Evolutionary conservation across 257 asterid species (phyloP).

Genomic region (Mentha longifolia): DNA sequence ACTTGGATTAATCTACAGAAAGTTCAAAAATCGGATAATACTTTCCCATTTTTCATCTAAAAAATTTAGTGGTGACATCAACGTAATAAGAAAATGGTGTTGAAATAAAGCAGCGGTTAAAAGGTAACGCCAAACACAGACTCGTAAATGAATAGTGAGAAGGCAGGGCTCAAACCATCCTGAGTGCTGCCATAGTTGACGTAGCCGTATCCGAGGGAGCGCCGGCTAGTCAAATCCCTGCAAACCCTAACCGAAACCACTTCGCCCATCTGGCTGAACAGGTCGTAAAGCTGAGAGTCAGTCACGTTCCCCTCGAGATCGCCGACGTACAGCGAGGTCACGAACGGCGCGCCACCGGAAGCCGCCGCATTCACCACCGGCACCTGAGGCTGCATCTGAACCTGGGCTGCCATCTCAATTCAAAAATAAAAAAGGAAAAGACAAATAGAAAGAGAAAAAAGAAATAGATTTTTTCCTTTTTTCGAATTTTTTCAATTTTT

Average conservation of each 20-base stretch:
- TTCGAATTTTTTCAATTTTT: slow-evolving; percentile 40
- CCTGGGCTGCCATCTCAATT: slow-evolving; percentile 76
- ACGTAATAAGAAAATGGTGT: background rate
- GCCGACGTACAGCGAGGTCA: slow-evolving; percentile 88
- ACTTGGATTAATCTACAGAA: background rate
- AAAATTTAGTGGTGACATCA: background rate
- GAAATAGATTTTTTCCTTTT: slow-evolving; percentile 32
- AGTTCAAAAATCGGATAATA: background rate
- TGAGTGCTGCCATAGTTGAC: slow-evolving; percentile 80
- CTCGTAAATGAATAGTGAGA: background rate
- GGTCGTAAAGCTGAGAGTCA: slow-evolving; percentile 84
- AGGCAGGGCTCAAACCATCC: slow-evolving; percentile 57
- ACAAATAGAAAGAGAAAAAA: background rate
- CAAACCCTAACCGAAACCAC: slow-evolving; percentile 96
- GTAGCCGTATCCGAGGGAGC: slow-evolving; percentile 91
- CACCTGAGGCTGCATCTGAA: slow-evolving; percentile 72
- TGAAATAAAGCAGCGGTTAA: background rate
- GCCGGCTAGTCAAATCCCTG: slow-evolving; percentile 70
- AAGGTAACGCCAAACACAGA: background rate
- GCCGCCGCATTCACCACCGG: slow-evolving; percentile 52
- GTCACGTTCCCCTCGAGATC: slow-evolving; percentile 81
- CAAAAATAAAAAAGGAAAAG: slow-evolving; percentile 8
- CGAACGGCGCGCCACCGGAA: slow-evolving; percentile 55
- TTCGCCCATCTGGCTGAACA: slow-evolving; percentile 85
- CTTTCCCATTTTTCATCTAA: background rate